These are phyloP conservation scores for Annulohypoxylon bovei DNA, from an alignment of 495 filamentous ascomycete genomes.

Conservation along the genomic window DNA sequence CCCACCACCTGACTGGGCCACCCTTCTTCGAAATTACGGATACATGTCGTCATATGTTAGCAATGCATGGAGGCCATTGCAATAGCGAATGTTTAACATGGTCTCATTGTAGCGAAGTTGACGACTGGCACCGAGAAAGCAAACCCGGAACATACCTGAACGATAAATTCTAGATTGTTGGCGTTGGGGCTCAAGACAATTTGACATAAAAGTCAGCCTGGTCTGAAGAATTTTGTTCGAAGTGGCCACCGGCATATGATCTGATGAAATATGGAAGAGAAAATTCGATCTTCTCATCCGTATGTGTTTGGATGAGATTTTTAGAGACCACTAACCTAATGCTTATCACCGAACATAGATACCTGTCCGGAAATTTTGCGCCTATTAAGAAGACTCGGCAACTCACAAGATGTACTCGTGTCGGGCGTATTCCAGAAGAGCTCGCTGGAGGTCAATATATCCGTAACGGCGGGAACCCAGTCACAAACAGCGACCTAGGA, in stretches of 20 bases:
- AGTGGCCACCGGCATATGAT: not conserved
- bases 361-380: slow-evolving; percentile 71
- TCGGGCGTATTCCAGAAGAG: slow-evolving; percentile 65
- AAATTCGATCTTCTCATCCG: slow-evolving; percentile 17
- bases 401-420: slow-evolving; percentile 61
- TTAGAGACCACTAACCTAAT: not conserved
- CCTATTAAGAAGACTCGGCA: slow-evolving; percentile 62
- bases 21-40: not conserved
- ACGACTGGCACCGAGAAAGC: not conserved
- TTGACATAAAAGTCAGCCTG: too few relatives aligned
- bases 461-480: slow-evolving; percentile 73
- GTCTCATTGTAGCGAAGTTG: not conserved
- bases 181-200: too few relatives aligned
- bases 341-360: slow-evolving; percentile 42
- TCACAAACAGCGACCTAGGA: slow-evolving; percentile 64
- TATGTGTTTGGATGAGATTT: slow-evolving; percentile 27
- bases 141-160: not conserved
- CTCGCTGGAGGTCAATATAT: slow-evolving; percentile 72
- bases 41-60: not conserved
- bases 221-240: not conserved
- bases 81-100: not conserved
- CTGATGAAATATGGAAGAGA: slow-evolving; percentile 10
- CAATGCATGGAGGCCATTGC: not conserved
- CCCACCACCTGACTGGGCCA: not conserved
- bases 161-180: not conserved